Evolutionary conservation across 805 yeast species (phyloP).

Genomic region (Wickerhamomyces mucosus): DNA sequence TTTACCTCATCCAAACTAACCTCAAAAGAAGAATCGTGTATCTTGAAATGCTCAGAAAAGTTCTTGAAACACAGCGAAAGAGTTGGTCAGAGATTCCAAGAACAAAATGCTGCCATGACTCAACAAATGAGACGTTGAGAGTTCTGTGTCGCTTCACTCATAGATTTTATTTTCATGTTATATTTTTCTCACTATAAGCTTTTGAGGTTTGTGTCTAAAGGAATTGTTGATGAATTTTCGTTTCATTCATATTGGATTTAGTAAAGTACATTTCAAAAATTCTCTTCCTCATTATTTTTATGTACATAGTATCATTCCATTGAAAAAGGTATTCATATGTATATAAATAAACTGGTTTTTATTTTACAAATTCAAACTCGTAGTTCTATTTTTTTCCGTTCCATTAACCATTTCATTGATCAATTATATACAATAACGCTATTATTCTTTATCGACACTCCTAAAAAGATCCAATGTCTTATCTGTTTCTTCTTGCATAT

Average conservation of each 20-base stretch:
- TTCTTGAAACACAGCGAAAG: constrained; percentile 97
- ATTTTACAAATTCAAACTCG: too few relatives aligned
- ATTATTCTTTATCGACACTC: constrained; percentile 35
- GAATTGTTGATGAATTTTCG: too few relatives aligned
- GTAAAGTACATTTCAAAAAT: too few relatives aligned
- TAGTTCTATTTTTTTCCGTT: too few relatives aligned
- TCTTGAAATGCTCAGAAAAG: constrained; percentile 90
- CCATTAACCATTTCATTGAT: neutral
- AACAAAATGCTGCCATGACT: constrained; percentile 79
- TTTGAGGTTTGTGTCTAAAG: too few relatives aligned
- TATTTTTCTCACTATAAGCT: neutral
- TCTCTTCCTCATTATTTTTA: too few relatives aligned
- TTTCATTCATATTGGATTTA: too few relatives aligned
- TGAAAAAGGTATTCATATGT: too few relatives aligned
- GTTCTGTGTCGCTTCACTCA: neutral
- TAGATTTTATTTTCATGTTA: neutral
- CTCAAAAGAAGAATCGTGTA: constrained; percentile 76
- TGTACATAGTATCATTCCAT: too few relatives aligned
- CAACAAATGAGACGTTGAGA: constrained; percentile 44
- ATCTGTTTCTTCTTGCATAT: constrained; percentile 62
- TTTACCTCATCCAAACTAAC: constrained; percentile 89
- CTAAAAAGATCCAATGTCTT: constrained; percentile 47
- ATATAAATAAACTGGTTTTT: too few relatives aligned
- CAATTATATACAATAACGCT: neutral
- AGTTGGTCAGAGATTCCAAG: constrained; percentile 98